These are phyloP conservation scores for Podospora comata DNA, from an alignment of 495 filamentous ascomycete species.

Conservation along the genomic window DNA sequence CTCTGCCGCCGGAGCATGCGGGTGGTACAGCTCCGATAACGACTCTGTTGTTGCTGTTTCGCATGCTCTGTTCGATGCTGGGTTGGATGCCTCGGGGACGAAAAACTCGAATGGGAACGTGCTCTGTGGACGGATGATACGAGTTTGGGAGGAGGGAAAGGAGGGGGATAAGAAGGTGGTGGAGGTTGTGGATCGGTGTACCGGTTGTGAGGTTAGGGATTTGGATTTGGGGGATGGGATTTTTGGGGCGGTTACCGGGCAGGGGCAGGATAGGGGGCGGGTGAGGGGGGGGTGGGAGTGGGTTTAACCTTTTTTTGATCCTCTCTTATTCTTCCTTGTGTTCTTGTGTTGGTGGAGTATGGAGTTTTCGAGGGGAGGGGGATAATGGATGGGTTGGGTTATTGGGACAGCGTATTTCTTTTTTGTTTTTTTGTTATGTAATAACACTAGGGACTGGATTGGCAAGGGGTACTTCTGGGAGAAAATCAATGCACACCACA, in stretches of 20 bases:
- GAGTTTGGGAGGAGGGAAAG: conserved; percentile 50
- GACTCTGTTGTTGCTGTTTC: not conserved
- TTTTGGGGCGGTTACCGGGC: conserved; percentile 50
- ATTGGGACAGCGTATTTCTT: not conserved
- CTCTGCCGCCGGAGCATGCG: not conserved
- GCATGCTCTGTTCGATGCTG: not conserved
- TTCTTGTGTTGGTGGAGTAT: not conserved
- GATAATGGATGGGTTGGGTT: not conserved
- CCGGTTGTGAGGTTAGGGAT: conserved; percentile 60
- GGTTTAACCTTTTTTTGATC: conserved; percentile 34
- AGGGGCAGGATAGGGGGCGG: conserved; percentile 50
- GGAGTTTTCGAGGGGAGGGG: not conserved
- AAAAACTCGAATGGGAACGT: conserved; percentile 66
- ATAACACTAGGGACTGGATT: not conserved
- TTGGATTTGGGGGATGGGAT: conserved; percentile 61
- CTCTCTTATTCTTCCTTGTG: not conserved
- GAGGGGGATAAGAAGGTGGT: conserved; percentile 54
- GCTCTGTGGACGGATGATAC: conserved; percentile 63
- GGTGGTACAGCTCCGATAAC: not conserved
- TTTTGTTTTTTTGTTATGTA: not conserved
- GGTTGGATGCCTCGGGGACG: not conserved
- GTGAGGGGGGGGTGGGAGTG: conserved; percentile 67
- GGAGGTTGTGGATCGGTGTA: conserved; percentile 72
- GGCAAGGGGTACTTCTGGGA: not conserved
- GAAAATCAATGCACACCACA: not conserved